phyloP scores from a whole-genome alignment of 1,139 yeast species.

The Yamadazyma diospyri region DNA sequence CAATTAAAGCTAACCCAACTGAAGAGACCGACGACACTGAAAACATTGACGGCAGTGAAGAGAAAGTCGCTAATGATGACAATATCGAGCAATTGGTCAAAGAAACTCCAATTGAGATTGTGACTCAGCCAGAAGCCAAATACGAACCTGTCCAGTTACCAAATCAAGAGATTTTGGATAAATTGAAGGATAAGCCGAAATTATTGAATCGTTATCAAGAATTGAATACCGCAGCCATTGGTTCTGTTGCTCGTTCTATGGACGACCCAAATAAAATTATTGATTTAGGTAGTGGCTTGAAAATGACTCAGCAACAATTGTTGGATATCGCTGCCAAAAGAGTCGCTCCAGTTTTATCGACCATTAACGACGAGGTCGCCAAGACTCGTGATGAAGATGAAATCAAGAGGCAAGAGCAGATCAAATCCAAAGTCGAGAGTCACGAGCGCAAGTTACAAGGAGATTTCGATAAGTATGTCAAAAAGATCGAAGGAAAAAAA shows the following conservation, averaged over 20 bases:
- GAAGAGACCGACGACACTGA: slow-evolving; percentile 8
- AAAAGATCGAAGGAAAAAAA: slow-evolving; percentile 39
- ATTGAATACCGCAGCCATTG: slow-evolving; percentile 46
- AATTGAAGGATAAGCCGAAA: slow-evolving; percentile 46
- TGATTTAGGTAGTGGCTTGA: slow-evolving; percentile 54
- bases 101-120: slow-evolving; percentile 33
- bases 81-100: slow-evolving; percentile 22
- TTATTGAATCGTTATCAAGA: slow-evolving; percentile 47
- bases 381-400: slow-evolving; percentile 47
- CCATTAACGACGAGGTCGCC: slow-evolving; percentile 49
- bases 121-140: slow-evolving; percentile 30
- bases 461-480: slow-evolving; percentile 40
- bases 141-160: slow-evolving; percentile 33
- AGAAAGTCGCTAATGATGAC: slow-evolving; percentile 18
- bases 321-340: slow-evolving; percentile 54
- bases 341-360: slow-evolving; percentile 53
- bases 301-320: slow-evolving; percentile 53
- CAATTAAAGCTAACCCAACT: slow-evolving; percentile 6
- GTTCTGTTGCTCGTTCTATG: slow-evolving; percentile 41
- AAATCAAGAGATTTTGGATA: slow-evolving; percentile 38
- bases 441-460: slow-evolving; percentile 44
- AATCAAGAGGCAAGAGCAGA: slow-evolving; percentile 39
- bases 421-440: slow-evolving; percentile 33
- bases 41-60: slow-evolving; percentile 7
- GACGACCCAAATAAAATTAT: slow-evolving; percentile 51